These are phyloP conservation scores for Huntiella abstrusa DNA, from an alignment of 2,329 filamentous ascomycete genomes.

Conservation along the genomic window DNA sequence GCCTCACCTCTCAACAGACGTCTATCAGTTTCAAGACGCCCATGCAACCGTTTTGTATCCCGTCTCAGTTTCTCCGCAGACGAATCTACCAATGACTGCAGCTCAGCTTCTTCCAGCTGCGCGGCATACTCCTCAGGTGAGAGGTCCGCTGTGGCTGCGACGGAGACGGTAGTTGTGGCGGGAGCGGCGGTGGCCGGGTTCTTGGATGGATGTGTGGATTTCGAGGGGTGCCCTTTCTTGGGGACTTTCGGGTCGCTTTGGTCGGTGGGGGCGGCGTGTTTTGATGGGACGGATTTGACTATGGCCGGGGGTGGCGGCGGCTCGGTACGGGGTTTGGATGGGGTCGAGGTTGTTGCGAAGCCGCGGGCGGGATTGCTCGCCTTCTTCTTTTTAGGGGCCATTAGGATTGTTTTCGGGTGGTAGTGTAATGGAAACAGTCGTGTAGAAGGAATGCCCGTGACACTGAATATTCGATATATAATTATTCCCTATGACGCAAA, in stretches of 20 bases:
- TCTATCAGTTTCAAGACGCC: conserved; percentile 67
- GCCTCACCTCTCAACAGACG: conserved; percentile 65
- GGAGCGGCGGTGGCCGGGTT: neutral
- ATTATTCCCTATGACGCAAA: too few species aligned
- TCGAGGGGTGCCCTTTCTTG: too few species aligned
- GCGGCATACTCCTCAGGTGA: conserved; percentile 78
- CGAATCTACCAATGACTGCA: conserved; percentile 76
- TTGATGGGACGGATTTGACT: neutral
- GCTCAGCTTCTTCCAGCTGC: conserved; percentile 74
- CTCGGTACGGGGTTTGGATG: conserved; percentile 61
- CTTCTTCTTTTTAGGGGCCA: conserved; percentile 80
- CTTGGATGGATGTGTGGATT: too few species aligned
- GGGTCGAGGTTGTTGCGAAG: conserved; percentile 83
- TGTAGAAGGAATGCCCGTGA: neutral
- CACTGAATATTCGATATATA: too few species aligned
- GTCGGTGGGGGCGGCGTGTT: too few species aligned
- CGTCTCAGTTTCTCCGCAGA: conserved; percentile 59
- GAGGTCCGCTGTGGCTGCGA: conserved; percentile 27
- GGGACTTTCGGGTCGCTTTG: too few species aligned
- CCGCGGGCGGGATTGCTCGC: conserved; percentile 73
- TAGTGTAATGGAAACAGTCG: neutral
- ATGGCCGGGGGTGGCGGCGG: neutral
- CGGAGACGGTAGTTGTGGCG: conserved; percentile 12
- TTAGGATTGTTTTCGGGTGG: conserved; percentile 17
- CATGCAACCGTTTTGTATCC: conserved; percentile 58